Percentiles rank a stretch among this genome's conserved stretches.
These are phyloP conservation scores for Fallopia convolvulus DNA, from an alignment of 148 eudicot species.

Conservation along the genomic window DNA sequence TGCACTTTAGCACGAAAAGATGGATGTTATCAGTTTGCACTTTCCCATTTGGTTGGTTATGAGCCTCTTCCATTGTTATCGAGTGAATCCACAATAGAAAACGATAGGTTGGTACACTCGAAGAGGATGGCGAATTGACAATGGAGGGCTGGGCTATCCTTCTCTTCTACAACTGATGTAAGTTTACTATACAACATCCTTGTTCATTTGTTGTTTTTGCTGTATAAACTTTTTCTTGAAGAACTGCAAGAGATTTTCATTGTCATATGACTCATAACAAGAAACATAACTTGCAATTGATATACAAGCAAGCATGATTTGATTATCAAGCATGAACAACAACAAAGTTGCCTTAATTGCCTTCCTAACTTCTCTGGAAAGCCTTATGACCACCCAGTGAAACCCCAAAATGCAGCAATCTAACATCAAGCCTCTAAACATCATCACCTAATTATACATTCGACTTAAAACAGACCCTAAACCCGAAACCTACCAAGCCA, in stretches of 20 bases:
- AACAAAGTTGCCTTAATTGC: conserved; percentile 6
- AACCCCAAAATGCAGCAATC: conserved; percentile 13
- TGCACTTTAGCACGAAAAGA: neutral
- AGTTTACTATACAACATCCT: neutral
- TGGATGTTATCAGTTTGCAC: neutral
- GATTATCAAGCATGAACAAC: neutral
- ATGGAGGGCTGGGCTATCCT: no score
- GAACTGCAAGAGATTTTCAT: neutral
- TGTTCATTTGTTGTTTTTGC: neutral
- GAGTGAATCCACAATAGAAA: neutral
- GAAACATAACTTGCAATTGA: neutral
- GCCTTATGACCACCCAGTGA: conserved; percentile 9
- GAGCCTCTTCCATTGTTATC: neutral
- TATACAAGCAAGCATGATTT: neutral
- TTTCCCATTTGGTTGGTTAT: neutral
- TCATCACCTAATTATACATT: neutral
- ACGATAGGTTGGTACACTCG: neutral
- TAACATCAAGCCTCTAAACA: neutral
- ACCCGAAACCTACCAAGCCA: neutral
- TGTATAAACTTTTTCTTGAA: neutral
- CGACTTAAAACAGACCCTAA: conserved; percentile 24
- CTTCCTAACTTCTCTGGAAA: neutral
- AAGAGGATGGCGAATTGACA: neutral
- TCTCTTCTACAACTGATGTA: neutral
- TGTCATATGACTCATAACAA: neutral